These are phyloP conservation scores for Starmerella geochares DNA, from an alignment of 805 yeast genomes.

Conservation along the genomic window DNA sequence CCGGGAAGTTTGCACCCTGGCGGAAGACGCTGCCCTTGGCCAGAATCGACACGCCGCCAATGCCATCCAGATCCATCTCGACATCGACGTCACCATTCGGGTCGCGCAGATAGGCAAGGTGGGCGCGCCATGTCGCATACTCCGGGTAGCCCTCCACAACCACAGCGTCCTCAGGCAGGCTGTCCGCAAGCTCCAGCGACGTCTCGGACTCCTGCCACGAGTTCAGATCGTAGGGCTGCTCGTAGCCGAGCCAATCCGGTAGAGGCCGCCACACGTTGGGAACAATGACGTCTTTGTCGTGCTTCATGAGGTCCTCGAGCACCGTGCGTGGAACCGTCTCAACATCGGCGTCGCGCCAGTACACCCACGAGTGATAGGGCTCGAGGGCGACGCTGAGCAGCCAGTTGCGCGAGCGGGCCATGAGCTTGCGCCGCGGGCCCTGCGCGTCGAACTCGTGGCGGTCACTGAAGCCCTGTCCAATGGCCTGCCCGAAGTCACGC, in stretches of 20 bases:
- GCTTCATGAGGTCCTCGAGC: conserved; percentile 87
- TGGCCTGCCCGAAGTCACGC: conserved; percentile 87
- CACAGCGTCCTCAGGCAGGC: conserved; percentile 83
- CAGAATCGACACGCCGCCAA: conserved; percentile 92
- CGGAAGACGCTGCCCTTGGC: conserved; percentile 80
- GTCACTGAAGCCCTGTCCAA: conserved; percentile 90
- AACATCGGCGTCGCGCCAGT: conserved; percentile 98
- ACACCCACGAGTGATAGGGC: conserved; percentile 94
- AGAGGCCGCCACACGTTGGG: conserved; percentile 98
- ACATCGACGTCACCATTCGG: conserved; percentile 91
- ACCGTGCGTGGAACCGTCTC: conserved; percentile 80
- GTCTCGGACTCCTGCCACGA: conserved; percentile 89
- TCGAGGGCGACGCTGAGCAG: conserved; percentile 73
- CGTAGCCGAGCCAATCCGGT: conserved; percentile 80
- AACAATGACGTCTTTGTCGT: conserved; percentile 82
- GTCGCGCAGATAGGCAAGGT: conserved; percentile 85
- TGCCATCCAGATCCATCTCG: conserved; percentile 89
- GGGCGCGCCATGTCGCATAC: conserved; percentile 97
- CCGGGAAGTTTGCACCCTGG: conserved; percentile 89
- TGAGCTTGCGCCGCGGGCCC: conserved; percentile 87
- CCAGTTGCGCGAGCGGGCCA: conserved; percentile 98
- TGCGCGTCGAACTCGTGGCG: conserved; percentile 96
- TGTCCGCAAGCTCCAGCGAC: conserved; percentile 40
- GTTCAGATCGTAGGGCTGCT: conserved; percentile 91
- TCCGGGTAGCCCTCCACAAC: conserved; percentile 97